These are phyloP conservation scores for Flaveria brownii DNA, from an alignment of 129 eudicot species.

Conservation along the genomic window DNA sequence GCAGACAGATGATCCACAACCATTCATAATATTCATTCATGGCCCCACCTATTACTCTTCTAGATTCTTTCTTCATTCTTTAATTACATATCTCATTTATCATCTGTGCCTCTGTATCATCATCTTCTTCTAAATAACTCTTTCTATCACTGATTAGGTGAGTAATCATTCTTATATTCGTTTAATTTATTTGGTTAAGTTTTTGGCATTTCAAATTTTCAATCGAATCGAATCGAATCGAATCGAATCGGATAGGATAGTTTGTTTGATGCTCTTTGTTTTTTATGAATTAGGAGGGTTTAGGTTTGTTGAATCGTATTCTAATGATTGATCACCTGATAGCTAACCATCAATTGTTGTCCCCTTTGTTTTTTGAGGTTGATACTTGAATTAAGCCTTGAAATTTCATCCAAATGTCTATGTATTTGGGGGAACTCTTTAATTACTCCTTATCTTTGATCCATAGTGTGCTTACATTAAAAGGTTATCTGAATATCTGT, in stretches of 20 bases:
- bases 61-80: neutral
- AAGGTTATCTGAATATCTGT: neutral
- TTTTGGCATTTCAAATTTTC: neutral
- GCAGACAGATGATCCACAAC: neutral
- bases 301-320: neutral
- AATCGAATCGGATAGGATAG: neutral
- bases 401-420: neutral
- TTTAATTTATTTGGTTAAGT: neutral
- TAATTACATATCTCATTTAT: neutral
- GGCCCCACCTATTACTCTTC: neutral
- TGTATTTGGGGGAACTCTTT: neutral
- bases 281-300: neutral
- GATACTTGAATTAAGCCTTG: neutral
- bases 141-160: slow-evolving; percentile 27
- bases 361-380: neutral
- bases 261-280: neutral
- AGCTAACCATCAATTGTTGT: neutral
- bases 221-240: neutral
- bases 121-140: neutral
- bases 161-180: slow-evolving; percentile 9
- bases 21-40: slow-evolving; percentile 17
- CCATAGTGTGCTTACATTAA: neutral
- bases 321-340: neutral
- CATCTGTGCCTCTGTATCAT: slow-evolving; percentile 12
- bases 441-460: neutral